Base-by-base conservation (phyloP, 2,329 filamentous ascomycete species). In the Sporothrix inflata region DNA sequence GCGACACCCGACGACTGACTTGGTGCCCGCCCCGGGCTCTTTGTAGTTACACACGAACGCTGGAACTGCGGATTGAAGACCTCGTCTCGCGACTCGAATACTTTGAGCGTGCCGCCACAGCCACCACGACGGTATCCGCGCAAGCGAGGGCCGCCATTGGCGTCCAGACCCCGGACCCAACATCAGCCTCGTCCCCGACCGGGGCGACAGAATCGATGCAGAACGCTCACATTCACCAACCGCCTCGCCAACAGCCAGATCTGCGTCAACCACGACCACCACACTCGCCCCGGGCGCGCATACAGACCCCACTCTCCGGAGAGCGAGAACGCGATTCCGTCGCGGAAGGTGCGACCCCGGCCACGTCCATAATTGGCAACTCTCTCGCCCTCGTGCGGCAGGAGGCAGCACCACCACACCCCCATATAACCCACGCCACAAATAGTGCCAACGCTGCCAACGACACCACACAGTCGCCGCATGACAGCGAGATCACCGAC, bases 401-500 rank as follows among this genome's bases (percentile, higher is more conserved):
- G 14, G 27, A 60, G 3, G 30, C 5, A 9, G 30, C 55, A 34
- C 55, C 14, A 30, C 55, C 16, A 38, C 55, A 38, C 3, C 30
- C 27, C 21, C n/a, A 14, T 27, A 27, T 2, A 14, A 9, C 11
- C 14, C 21, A 14, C 21, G 21, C 1, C 8, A 4, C 11, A 14
- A 60, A 16, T 11, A 24, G 27, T 55, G 51, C n/a, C n/a, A 51
- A 11, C n/a, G 49, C 51, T 12, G 27, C 12, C 4, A 57, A 57
- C 16, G 30, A 38, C 27, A 60, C 55, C 1, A 60, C 55, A 4
- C 53, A 55, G 3, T 60, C 55, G 7, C 55, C 30, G 30, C 55
- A 60, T 3, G 55, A 38, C 55, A 60, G 30, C 6, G 55, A 60
- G 9, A 60, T 60, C 55, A 60, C 55, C 8, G 55, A 60, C 55